These are phyloP conservation scores for Wickerhamiella parazyma DNA, from an alignment of 805 yeast species.

Conservation along the genomic window DNA sequence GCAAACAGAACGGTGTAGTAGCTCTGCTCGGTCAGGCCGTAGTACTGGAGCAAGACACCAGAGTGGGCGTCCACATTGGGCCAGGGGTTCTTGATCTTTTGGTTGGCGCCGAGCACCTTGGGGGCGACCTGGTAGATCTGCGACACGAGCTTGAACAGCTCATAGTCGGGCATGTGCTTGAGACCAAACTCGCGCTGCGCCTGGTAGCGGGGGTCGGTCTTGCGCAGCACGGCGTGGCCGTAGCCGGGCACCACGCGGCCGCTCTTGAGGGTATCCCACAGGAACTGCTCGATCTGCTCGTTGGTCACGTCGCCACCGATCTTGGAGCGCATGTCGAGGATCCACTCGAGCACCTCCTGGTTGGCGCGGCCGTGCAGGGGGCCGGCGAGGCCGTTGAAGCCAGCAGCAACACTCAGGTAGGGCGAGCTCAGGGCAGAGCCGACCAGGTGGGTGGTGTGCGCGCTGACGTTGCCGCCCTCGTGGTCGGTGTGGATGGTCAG, in stretches of 20 bases:
- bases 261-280: conserved; percentile 65
- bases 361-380: conserved; percentile 81
- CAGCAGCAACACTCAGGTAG: conserved; percentile 65
- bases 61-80: conserved; percentile 85
- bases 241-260: conserved; percentile 85
- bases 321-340: conserved; percentile 46
- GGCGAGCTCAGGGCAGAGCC: conserved; percentile 76
- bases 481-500: conserved; percentile 75
- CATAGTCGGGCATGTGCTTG: conserved; percentile 64
- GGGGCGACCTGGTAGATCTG: conserved; percentile 75
- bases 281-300: conserved; percentile 57
- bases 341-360: conserved; percentile 78
- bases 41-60: conserved; percentile 73
- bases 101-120: conserved; percentile 64
- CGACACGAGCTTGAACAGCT: conserved; percentile 63
- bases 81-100: conserved; percentile 89
- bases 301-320: conserved; percentile 58
- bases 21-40: conserved; percentile 68
- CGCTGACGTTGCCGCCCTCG: conserved; percentile 84
- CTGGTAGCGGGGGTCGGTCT: conserved; percentile 78
- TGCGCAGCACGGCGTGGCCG: conserved; percentile 78
- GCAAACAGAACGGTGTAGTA: conserved; percentile 81
- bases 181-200: conserved; percentile 75
- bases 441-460: conserved; percentile 75
- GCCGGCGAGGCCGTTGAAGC: conserved; percentile 76